These are phyloP conservation scores for Excoecaria cochinchinensis DNA, from an alignment of 345 rosid species.

Conservation along the genomic window DNA sequence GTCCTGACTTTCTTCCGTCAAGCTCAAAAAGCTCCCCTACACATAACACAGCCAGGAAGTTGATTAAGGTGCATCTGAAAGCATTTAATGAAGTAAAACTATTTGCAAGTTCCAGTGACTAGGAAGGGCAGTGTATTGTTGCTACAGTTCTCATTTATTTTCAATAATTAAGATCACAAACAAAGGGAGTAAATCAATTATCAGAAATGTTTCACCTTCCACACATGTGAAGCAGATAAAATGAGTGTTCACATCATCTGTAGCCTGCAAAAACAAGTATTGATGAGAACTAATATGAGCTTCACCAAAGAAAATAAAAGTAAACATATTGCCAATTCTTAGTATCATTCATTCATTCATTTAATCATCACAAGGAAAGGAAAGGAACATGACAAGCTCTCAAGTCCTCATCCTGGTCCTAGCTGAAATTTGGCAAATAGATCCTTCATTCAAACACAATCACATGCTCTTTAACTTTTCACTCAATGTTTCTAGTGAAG, in stretches of 20 bases:
- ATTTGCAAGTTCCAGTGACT: no score
- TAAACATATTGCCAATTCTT: background rate
- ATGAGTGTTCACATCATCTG: constrained; percentile 59
- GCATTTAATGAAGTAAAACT: no score
- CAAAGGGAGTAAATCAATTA: background rate
- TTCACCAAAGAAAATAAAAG: background rate
- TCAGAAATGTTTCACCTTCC: constrained; percentile 49
- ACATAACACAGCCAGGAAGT: no score
- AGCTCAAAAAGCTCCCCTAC: no score
- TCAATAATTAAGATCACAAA: background rate
- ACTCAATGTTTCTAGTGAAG: background rate
- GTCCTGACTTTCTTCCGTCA: no score
- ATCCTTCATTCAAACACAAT: background rate
- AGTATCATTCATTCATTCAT: background rate
- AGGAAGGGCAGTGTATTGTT: no score
- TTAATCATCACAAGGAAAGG: background rate
- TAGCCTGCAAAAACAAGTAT: constrained; percentile 48
- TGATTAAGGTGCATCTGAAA: no score
- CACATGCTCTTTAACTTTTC: background rate
- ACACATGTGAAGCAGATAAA: constrained; percentile 84
- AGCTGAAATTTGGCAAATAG: background rate
- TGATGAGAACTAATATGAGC: background rate
- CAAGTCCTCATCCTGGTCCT: background rate
- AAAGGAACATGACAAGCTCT: background rate
- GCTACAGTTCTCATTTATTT: no score